Conservation (phyloP, 2,329 filamentous ascomycete species). For the Aureobasidium melanogenum region DNA sequence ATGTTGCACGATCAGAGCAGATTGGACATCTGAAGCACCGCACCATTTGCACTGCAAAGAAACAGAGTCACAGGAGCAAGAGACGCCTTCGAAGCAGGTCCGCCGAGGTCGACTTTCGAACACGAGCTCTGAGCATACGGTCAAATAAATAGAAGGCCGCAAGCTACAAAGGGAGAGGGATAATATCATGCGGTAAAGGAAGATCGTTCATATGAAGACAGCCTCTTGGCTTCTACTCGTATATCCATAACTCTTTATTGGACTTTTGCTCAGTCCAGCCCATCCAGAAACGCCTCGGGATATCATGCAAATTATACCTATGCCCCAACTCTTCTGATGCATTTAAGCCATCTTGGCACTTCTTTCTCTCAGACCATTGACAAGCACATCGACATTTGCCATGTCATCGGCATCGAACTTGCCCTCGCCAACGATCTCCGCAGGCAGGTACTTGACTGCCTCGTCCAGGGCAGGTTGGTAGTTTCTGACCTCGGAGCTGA, state of each 20-base stretch:
- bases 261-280: neutral
- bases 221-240: slow-evolving; percentile 3
- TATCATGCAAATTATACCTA: neutral
- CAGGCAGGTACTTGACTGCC: slow-evolving; percentile 58
- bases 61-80: neutral
- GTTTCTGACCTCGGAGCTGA: slow-evolving; percentile 80
- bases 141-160: neutral
- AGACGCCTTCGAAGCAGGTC: neutral
- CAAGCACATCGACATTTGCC: slow-evolving; percentile 62
- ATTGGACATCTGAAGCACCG: too few relatives aligned
- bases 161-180: neutral
- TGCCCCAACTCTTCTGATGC: neutral
- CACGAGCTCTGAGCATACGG: neutral
- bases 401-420: slow-evolving; percentile 78
- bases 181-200: neutral
- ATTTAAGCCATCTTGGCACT: slow-evolving; percentile 6
- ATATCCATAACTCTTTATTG: neutral
- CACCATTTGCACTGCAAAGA: too few relatives aligned
- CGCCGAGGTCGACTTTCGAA: neutral
- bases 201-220: neutral
- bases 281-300: neutral
- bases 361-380: slow-evolving; percentile 23
- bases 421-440: slow-evolving; percentile 44
- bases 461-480: slow-evolving; percentile 67
- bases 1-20: neutral